Conservation (phyloP, 2,329 filamentous ascomycete species). For the Aspergillus sp. region DNA sequence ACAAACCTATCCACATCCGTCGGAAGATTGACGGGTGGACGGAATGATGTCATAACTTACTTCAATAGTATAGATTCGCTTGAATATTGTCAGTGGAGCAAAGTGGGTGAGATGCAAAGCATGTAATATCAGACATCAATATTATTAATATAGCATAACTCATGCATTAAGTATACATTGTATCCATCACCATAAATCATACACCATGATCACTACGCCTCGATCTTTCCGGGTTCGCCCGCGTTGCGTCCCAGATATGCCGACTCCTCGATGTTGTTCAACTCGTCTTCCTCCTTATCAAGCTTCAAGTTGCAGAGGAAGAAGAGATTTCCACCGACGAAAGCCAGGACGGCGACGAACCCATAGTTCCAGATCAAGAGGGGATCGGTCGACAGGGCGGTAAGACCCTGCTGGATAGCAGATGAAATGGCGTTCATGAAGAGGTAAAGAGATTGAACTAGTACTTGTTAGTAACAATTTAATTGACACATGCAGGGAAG, state of each 20-base stretch:
- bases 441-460: constrained; percentile 65
- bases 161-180: background rate
- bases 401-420: constrained; percentile 69
- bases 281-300: constrained; percentile 67
- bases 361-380: constrained; percentile 74
- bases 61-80: too few species aligned
- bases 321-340: constrained; percentile 65
- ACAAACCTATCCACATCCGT: background rate
- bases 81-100: too few species aligned
- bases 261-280: constrained; percentile 53
- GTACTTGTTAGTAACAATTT: constrained; percentile 51
- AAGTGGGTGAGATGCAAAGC: too few species aligned
- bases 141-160: background rate
- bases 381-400: constrained; percentile 63
- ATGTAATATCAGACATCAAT: too few species aligned
- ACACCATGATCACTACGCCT: background rate
- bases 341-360: constrained; percentile 62
- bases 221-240: background rate
- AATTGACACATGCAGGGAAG: constrained; percentile 65
- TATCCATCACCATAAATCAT: background rate
- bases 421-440: constrained; percentile 69
- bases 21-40: background rate
- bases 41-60: background rate
- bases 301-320: constrained; percentile 66
- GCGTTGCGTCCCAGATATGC: constrained; percentile 19